Conservation (phyloP, 108 stramenopile genomes). For the Skeletonema marinoi region DNA sequence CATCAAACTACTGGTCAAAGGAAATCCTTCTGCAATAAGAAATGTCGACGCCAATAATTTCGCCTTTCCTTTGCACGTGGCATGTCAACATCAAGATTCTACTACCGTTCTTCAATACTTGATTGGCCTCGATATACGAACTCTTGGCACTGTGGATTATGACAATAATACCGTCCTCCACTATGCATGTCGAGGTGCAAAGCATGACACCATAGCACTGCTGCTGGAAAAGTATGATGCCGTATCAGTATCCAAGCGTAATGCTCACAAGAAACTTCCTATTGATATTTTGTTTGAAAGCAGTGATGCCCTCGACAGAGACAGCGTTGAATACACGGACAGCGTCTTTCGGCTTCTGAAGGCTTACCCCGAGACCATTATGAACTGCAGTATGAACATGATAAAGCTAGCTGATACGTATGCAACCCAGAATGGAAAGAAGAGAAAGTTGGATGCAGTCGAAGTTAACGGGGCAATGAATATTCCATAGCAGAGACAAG, state of each 20-base stretch:
- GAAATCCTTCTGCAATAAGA: neutral
- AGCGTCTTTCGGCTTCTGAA: no score
- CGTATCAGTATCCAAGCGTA: neutral
- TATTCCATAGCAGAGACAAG: no score
- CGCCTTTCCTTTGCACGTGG: neutral
- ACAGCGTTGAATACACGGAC: no score
- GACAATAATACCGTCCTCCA: neutral
- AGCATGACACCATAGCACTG: neutral
- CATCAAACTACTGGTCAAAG: neutral
- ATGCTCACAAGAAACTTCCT: neutral
- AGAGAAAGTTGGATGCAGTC: no score
- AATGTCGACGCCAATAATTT: neutral
- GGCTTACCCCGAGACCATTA: no score
- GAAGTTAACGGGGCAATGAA: no score
- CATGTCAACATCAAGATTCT: neutral
- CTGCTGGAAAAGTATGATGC: neutral
- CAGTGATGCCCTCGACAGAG: no score
- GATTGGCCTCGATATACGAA: neutral
- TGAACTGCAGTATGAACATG: no score
- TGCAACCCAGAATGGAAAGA: no score
- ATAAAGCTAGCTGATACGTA: no score
- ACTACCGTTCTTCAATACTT: neutral
- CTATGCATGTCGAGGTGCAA: neutral
- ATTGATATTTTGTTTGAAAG: no score
- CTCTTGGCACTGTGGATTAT: neutral